Evolutionary conservation across 371 early-diverging fungal genomes (phyloP).

Genomic region (Mucor plumbeus): DNA sequence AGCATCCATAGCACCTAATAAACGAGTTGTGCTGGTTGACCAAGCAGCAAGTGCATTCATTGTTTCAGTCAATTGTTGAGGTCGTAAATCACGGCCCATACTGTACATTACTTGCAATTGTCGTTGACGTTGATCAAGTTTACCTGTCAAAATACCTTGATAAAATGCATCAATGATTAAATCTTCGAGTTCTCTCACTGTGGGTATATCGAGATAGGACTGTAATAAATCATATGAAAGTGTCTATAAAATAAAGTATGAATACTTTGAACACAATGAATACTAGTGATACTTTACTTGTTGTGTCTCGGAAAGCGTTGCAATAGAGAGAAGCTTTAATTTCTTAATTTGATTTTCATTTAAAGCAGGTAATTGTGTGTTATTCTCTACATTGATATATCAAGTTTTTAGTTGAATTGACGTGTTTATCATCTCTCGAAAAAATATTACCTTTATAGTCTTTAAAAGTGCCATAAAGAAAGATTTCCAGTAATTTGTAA

Average conservation of each 20-base stretch:
- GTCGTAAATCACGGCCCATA: slow-evolving; percentile 82
- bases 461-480: slow-evolving; percentile 79
- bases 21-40: slow-evolving; percentile 60
- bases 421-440: not conserved
- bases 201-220: slow-evolving; percentile 70
- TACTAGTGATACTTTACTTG: slow-evolving; percentile 45
- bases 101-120: slow-evolving; percentile 79
- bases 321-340: slow-evolving; percentile 78
- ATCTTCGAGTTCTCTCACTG: slow-evolving; percentile 83
- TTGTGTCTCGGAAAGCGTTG: slow-evolving; percentile 68
- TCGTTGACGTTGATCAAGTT: slow-evolving; percentile 79
- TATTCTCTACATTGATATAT: slow-evolving; percentile 38
- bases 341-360: slow-evolving; percentile 69
- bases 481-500: slow-evolving; percentile 67
- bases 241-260: slow-evolving; percentile 44
- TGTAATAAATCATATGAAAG: slow-evolving; percentile 69
- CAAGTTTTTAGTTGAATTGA: not conserved
- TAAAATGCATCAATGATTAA: slow-evolving; percentile 87
- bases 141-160: slow-evolving; percentile 76
- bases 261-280: slow-evolving; percentile 1
- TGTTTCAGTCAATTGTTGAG: slow-evolving; percentile 65
- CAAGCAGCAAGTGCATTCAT: slow-evolving; percentile 63
- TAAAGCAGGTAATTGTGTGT: slow-evolving; percentile 62
- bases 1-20: slow-evolving; percentile 69
- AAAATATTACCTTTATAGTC: slow-evolving; percentile 73